phyloP scores from a whole-genome alignment of 2,329 filamentous ascomycete genomes.

The Pseudocercospora cruenta region DNA sequence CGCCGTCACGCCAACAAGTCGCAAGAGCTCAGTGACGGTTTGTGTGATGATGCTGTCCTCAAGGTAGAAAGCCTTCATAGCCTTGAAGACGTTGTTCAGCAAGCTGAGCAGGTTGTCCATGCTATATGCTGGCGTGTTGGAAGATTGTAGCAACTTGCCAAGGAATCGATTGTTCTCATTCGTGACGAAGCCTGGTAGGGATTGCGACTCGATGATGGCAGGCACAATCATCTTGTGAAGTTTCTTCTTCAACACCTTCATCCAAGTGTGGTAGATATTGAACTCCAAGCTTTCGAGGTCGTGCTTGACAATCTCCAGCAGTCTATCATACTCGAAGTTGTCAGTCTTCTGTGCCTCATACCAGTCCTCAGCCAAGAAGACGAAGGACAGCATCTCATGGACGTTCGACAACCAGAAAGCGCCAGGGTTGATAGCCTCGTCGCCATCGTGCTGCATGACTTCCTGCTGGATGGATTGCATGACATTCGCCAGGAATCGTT shows the following conservation, averaged over 20 bases:
- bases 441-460: constrained; percentile 97
- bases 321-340: constrained; percentile 97
- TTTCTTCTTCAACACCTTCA: constrained; percentile 99
- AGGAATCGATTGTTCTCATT: constrained; percentile 98
- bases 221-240: constrained; percentile 99
- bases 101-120: constrained; percentile 98
- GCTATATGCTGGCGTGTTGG: constrained; percentile 91
- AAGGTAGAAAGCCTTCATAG: constrained; percentile 98
- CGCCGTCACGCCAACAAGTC: constrained; percentile 91
- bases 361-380: constrained; percentile 99
- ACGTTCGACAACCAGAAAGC: constrained; percentile 99
- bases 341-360: constrained; percentile 99
- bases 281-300: constrained; percentile 97
- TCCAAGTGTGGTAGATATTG: constrained; percentile 99
- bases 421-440: constrained; percentile 94
- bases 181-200: constrained; percentile 95
- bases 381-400: constrained; percentile 99
- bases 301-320: constrained; percentile 98
- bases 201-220: constrained; percentile 98
- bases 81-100: constrained; percentile 95
- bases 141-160: constrained; percentile 90
- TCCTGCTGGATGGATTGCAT: constrained; percentile 99
- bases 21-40: constrained; percentile 89
- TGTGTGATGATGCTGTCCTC: constrained; percentile 96
- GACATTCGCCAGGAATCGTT: constrained; percentile 96